Base-by-base conservation (phyloP, 371 early-diverging fungal species). In the Apophysomyces elegans region DNA sequence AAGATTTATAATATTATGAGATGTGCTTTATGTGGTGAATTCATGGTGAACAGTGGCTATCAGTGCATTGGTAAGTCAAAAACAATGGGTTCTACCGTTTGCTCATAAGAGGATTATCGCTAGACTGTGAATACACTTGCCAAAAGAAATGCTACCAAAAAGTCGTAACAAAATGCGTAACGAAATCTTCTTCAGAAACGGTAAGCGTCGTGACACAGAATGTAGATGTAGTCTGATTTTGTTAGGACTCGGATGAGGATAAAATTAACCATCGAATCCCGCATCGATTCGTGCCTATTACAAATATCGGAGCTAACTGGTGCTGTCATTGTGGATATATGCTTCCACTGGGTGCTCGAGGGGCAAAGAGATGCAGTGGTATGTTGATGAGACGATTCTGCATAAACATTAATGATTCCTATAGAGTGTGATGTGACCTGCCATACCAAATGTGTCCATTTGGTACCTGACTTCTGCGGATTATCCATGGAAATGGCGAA, bases 261-360 rank as follows among this genome's bases (percentile, higher is more conserved):
- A 83, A 87, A 41, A 78, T 93, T 14, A 88, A 89, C 32, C 97
- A 98, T 78, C 89, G 92, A 47, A 97, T 98, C 69, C 96, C 96
- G 32, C 99, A 99, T 84, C 88, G 94, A 32, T 96, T 95, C 71
- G 91, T 93, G 67, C 84, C 80, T 18, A 76, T 89, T 13, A 90
- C 91, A 47, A 91, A 87, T 58, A 81, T 93, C 62, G 89, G 88
- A 21, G 91, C 95, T 32, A 87, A 89, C 71, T 99, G 97, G 96
- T 99, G 99, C 80, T 90, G 91, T 71, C 99, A 99, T 78, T 99
- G 99, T 84, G 99, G 99, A 37, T 89, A 90, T 57, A 91, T 96
- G 86, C 87, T 99, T 21, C 88, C 96, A 4, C 76, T 97, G 6
- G 94, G 95, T 13, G 86, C 88, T 14, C 84, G 86, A 54, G 85